phyloP scores from a whole-genome alignment of 2,329 filamentous ascomycete species.

The Exophiala lecanii-corni region DNA sequence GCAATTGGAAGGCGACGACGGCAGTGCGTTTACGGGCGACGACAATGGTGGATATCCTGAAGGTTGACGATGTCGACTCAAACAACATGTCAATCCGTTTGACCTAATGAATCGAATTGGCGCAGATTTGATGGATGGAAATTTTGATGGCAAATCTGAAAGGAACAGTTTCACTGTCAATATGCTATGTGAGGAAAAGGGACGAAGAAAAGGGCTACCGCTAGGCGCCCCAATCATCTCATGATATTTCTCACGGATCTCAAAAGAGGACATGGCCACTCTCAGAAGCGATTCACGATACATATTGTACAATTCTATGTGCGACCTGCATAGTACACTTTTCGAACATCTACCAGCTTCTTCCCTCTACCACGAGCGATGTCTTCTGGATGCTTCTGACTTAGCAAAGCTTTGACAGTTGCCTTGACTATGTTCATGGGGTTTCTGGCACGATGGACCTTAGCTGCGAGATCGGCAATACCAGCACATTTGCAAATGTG shows the following conservation, averaged over 20 bases:
- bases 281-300: neutral
- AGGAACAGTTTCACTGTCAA: too few species aligned
- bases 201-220: too few species aligned
- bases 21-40: conserved; percentile 6
- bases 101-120: too few species aligned
- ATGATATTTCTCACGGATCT: too few species aligned
- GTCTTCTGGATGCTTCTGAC: conserved; percentile 81
- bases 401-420: conserved; percentile 72
- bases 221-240: too few species aligned
- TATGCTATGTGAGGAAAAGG: too few species aligned
- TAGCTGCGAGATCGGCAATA: conserved; percentile 79
- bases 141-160: too few species aligned
- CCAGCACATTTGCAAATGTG: conserved; percentile 87
- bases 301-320: conserved; percentile 41
- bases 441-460: conserved; percentile 80
- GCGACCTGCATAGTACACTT: conserved; percentile 90
- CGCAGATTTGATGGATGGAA: too few species aligned
- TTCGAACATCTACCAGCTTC: conserved; percentile 93
- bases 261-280: too few species aligned
- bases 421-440: conserved; percentile 98
- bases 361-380: conserved; percentile 84
- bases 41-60: conserved; percentile 2
- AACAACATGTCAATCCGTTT: too few species aligned
- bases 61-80: too few species aligned
- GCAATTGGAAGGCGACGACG: conserved; percentile 63